Percentiles rank a stretch among this genome's conserved stretches.
Evolutionary conservation across 805 yeast species (phyloP).

Genomic region (Vanderwaltozyma tropicalis): DNA sequence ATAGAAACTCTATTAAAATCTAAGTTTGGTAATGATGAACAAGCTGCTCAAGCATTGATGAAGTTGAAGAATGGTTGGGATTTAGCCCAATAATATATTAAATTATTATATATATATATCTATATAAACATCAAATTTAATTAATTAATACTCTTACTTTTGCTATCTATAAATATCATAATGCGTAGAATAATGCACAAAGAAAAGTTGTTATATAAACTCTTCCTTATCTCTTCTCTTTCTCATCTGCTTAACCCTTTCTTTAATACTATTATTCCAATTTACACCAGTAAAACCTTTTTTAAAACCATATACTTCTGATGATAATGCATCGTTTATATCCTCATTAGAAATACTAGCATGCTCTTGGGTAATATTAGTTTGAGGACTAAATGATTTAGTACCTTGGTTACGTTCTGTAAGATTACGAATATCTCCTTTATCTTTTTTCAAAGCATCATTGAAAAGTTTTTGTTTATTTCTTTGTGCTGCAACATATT

Average conservation of each 20-base stretch:
- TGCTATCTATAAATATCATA: too few relatives aligned
- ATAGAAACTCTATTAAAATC: conserved; percentile 29
- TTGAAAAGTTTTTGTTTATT: conserved; percentile 26
- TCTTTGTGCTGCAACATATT: conserved; percentile 62
- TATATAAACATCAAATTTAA: too few relatives aligned
- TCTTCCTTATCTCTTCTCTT: conserved; percentile 16
- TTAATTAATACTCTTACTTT: too few relatives aligned
- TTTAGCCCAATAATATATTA: conserved; percentile 20
- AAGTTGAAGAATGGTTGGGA: conserved; percentile 35
- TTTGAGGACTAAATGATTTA: neutral
- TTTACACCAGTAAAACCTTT: conserved; percentile 40
- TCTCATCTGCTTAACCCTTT: conserved; percentile 38
- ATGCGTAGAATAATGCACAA: too few relatives aligned
- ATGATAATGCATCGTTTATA: conserved; percentile 28
- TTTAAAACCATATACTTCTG: conserved; percentile 35
- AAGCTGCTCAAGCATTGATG: conserved; percentile 21
- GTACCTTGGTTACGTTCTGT: too few relatives aligned
- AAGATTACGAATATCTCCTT: neutral
- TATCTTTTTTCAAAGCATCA: conserved; percentile 7
- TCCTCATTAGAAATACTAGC: conserved; percentile 15
- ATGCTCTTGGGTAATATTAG: conserved; percentile 4
- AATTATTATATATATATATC: too few relatives aligned
- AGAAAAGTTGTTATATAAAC: neutral
- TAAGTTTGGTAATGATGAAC: conserved; percentile 25
- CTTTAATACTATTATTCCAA: conserved; percentile 53